Percentiles rank a stretch among this genome's conserved stretches.
Evolutionary conservation across 2,329 filamentous ascomycete species (phyloP).

Genomic region (Colletotrichum sp.): DNA sequence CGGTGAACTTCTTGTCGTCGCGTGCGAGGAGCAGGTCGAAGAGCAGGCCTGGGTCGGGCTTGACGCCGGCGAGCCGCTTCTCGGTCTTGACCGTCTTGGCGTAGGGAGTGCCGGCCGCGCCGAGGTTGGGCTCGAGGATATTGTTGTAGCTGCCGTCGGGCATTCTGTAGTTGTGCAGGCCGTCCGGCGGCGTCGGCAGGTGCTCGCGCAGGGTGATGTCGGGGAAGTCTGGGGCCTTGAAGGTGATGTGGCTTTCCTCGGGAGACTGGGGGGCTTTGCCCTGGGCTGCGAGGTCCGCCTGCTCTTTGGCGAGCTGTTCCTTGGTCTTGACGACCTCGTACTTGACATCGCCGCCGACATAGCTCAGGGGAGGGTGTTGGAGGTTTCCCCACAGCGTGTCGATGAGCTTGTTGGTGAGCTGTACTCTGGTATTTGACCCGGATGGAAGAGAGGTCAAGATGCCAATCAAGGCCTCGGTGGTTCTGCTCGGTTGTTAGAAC

Average conservation of each 20-base stretch:
- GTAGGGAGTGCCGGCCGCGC: slow-evolving; percentile 70
- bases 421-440: slow-evolving; percentile 33
- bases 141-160: slow-evolving; percentile 57
- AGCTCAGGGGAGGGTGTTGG: slow-evolving; percentile 56
- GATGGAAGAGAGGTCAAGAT: slow-evolving; percentile 42
- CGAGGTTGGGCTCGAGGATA: slow-evolving; percentile 66
- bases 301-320: slow-evolving; percentile 26
- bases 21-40: slow-evolving; percentile 70
- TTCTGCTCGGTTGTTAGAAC: slow-evolving; percentile 26
- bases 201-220: slow-evolving; percentile 40
- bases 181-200: slow-evolving; percentile 39
- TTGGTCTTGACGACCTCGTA: slow-evolving; percentile 38
- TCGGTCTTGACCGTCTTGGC: slow-evolving; percentile 68
- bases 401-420: slow-evolving; percentile 55
- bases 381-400: slow-evolving; percentile 59
- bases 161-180: slow-evolving; percentile 37
- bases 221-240: slow-evolving; percentile 39
- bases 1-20: slow-evolving; percentile 51
- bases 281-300: slow-evolving; percentile 26
- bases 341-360: slow-evolving; percentile 45
- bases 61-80: slow-evolving; percentile 60
- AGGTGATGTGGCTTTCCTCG: slow-evolving; percentile 39
- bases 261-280: slow-evolving; percentile 17
- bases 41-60: slow-evolving; percentile 69
- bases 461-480: slow-evolving; percentile 41